Base-by-base conservation (phyloP, 352 stramenopile species). In the Globisporangium megalacanthum region DNA sequence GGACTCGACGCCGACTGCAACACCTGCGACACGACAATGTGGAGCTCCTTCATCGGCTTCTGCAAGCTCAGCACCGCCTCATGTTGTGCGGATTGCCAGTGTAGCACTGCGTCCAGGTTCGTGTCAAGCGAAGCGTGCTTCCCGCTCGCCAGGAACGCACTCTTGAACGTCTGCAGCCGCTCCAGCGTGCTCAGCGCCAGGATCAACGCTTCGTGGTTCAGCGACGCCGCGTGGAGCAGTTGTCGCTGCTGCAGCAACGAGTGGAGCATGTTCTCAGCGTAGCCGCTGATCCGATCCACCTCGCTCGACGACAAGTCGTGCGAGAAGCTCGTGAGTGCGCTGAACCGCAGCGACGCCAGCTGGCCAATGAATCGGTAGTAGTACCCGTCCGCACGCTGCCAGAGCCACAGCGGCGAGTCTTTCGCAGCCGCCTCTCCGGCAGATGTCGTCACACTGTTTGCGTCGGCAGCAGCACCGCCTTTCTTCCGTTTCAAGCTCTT, bases 211-310 rank as follows among this genome's bases (percentile, higher is more conserved):
- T 94, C 80, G 55, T 95, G 86, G 49, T 77, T 89, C 0, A 83
- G 61, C 11, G 81, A 83, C 3, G 83, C 70, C 6, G 73, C 71
- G 19, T 90, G 75, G 3, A 97, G 73, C 3, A 91, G 64, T 19
- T 89, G 79, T 29, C 92, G 85, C 47, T 97, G 88, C 64, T 97
- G 87, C 29, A 98, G 62, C 62, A 96, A 85, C 37, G 76, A 73
- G 53, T 89, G 72, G 0, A 96, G 67, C 73, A 98, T 89, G 62
- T 97, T 95, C 55, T 97, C 89, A 0, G 88, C 79, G 54, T 96
- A 93, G 7, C 86, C 86, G 58, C 75, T 85, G 82, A 97, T 97
- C 14, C 88, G 68, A 20, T 95, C 80, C 1, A 89, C 83, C 52
- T 97, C 87, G 25, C 68, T 83, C 6, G 64, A 70, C 7, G 82